Percentiles rank a stretch among this genome's conserved stretches.
Conservation (phyloP, 139 green algal genomes). For the Nannochloris sp. region DNA sequence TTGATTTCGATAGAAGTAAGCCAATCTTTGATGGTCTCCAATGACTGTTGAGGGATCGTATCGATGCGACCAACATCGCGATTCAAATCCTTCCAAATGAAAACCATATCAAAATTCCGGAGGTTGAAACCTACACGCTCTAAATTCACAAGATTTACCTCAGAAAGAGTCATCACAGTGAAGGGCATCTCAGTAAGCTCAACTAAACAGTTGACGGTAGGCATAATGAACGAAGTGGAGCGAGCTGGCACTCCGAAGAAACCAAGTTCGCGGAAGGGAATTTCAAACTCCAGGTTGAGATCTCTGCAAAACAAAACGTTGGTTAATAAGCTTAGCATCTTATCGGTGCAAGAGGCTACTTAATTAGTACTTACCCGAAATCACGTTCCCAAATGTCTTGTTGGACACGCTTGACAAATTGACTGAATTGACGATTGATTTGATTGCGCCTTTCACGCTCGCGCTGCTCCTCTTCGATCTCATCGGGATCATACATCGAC, state of each 20-base stretch:
- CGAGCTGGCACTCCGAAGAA: constrained; percentile 87
- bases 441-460: constrained; percentile 87
- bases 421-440: constrained; percentile 83
- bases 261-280: constrained; percentile 92
- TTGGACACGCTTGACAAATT: constrained; percentile 69
- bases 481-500: constrained; percentile 91
- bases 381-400: constrained; percentile 76
- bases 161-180: constrained; percentile 71
- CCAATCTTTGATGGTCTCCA: constrained; percentile 96
- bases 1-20: constrained; percentile 87
- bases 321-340: too few relatives aligned
- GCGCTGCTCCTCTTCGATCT: constrained; percentile 98
- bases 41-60: constrained; percentile 73
- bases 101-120: constrained; percentile 98
- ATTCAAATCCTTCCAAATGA: constrained; percentile 93
- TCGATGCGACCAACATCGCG: constrained; percentile 76
- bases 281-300: constrained; percentile 93
- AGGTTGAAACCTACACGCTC: constrained; percentile 97
- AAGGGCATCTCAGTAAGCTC: constrained; percentile 96
- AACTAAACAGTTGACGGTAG: constrained; percentile 95
- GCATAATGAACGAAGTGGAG: constrained; percentile 77
- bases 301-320: constrained; percentile 26
- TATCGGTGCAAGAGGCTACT: neutral
- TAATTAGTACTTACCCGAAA: constrained; percentile 25
- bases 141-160: constrained; percentile 95